A percentile compares a stretch with the other conserved stretches of the same genome.
phyloP scores from a whole-genome alignment of 352 stramenopile species.

The Aphanomyces euteiches region DNA sequence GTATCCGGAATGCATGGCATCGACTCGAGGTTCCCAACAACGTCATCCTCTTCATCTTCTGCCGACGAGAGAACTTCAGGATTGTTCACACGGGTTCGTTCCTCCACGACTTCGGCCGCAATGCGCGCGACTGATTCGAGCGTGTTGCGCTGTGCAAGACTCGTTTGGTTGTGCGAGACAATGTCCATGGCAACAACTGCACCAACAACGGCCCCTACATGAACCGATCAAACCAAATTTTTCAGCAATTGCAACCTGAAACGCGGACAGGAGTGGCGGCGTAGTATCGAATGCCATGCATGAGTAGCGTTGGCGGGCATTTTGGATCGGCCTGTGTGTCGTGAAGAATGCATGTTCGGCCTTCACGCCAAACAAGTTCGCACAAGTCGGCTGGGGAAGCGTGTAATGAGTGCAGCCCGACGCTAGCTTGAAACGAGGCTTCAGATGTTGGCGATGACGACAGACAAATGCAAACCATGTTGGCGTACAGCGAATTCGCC shows the following conservation, averaged over 20 bases:
- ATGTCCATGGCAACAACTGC: conserved; percentile 64
- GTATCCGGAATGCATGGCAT: neutral
- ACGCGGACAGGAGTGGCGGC: conserved; percentile 47
- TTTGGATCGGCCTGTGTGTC: conserved; percentile 36
- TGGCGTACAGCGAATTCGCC: conserved; percentile 57
- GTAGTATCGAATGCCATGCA: conserved; percentile 32
- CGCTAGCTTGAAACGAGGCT: conserved; percentile 55
- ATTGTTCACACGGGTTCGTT: conserved; percentile 36
- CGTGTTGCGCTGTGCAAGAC: conserved; percentile 56
- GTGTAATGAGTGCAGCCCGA: conserved; percentile 48
- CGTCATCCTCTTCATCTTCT: neutral
- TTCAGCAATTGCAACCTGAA: conserved; percentile 23
- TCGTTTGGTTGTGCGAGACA: conserved; percentile 46
- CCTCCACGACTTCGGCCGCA: conserved; percentile 75
- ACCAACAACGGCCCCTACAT: conserved; percentile 37
- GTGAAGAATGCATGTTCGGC: conserved; percentile 47
- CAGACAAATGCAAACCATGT: conserved; percentile 64
- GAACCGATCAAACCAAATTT: neutral
- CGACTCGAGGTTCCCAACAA: neutral
- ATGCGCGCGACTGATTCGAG: conserved; percentile 75
- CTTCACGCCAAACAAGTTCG: conserved; percentile 41
- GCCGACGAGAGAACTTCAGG: neutral
- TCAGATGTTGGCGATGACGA: conserved; percentile 39
- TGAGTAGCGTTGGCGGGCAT: neutral
- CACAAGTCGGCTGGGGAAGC: conserved; percentile 44